Conservation (phyloP, 306 rosid species). For the Fragaria nilgerrensis region DNA sequence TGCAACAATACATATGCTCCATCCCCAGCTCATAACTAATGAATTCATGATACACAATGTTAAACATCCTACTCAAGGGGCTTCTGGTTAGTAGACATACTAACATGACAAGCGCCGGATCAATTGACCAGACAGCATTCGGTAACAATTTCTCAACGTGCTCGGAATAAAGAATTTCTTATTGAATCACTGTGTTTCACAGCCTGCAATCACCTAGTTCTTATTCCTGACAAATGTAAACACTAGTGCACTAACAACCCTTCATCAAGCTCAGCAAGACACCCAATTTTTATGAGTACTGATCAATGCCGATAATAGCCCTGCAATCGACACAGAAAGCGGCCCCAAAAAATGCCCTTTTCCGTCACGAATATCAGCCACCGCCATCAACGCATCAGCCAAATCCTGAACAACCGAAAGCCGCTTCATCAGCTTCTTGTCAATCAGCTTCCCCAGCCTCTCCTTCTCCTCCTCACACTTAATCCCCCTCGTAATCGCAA, state of each 20-base stretch:
- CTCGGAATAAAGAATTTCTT: neutral
- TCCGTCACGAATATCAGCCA: conserved; percentile 73
- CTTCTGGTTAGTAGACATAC: neutral
- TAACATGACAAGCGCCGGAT: neutral
- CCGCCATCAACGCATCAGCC: conserved; percentile 78
- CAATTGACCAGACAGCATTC: neutral
- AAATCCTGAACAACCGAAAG: conserved; percentile 81
- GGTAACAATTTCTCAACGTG: neutral
- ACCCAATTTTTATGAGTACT: conserved; percentile 91
- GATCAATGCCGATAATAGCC: conserved; percentile 73
- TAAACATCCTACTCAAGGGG: neutral
- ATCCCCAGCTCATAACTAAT: neutral
- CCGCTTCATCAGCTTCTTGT: conserved; percentile 62
- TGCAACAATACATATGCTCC: neutral
- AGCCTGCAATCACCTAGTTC: neutral
- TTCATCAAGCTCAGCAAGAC: conserved; percentile 48
- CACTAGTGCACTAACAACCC: neutral
- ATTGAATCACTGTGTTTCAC: neutral
- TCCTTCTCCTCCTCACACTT: conserved; percentile 36
- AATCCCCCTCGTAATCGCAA: conserved; percentile 33
- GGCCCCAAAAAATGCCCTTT: conserved; percentile 56
- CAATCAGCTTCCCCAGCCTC: conserved; percentile 46
- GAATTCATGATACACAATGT: neutral
- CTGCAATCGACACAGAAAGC: conserved; percentile 53
- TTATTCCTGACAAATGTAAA: conserved; percentile 1